A percentile compares a stretch with the other conserved stretches of the same genome.
Conservation (phyloP, 148 eudicot genomes). For the Chenopodium suecicum region DNA sequence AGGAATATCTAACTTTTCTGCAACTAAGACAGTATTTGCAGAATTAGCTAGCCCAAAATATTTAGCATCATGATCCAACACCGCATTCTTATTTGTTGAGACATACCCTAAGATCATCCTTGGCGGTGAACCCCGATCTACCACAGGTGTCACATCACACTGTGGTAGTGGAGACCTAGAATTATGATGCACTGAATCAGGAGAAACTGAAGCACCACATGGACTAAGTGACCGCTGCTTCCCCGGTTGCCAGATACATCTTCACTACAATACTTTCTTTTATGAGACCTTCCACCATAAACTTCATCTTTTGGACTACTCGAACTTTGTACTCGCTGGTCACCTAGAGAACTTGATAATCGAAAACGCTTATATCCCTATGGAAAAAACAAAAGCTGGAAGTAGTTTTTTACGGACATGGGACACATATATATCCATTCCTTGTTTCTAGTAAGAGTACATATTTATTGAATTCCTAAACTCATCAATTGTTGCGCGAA, state of each 20-base stretch:
- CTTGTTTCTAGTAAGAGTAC: conserved; percentile 76
- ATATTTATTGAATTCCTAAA: conserved; percentile 57
- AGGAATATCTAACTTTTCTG: too few species aligned
- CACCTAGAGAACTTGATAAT: conserved; percentile 34
- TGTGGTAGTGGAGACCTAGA: conserved; percentile 21
- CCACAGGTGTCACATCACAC: conserved; percentile 8
- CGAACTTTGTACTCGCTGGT: conserved; percentile 27
- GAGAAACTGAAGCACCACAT: conserved; percentile 42
- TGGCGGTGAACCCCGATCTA: conserved; percentile 14
- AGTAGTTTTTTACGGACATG: conserved; percentile 70
- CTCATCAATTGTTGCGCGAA: conserved; percentile 70
- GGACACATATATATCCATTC: conserved; percentile 72
- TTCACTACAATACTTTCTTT: conserved; percentile 42
- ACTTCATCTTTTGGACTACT: conserved; percentile 28
- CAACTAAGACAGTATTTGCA: too few species aligned
- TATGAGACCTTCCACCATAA: conserved; percentile 29
- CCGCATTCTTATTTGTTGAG: background rate
- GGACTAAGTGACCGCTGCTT: conserved; percentile 43
- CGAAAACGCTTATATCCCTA: conserved; percentile 51
- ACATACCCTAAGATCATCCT: background rate
- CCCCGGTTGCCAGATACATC: conserved; percentile 21
- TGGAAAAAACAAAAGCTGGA: conserved; percentile 60
- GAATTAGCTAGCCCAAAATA: background rate
- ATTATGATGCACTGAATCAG: conserved; percentile 36
- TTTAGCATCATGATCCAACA: conserved; percentile 7